These are phyloP conservation scores for Paramecium bursaria DNA, from an alignment of 73 alveolate species.

Conservation along the genomic window DNA sequence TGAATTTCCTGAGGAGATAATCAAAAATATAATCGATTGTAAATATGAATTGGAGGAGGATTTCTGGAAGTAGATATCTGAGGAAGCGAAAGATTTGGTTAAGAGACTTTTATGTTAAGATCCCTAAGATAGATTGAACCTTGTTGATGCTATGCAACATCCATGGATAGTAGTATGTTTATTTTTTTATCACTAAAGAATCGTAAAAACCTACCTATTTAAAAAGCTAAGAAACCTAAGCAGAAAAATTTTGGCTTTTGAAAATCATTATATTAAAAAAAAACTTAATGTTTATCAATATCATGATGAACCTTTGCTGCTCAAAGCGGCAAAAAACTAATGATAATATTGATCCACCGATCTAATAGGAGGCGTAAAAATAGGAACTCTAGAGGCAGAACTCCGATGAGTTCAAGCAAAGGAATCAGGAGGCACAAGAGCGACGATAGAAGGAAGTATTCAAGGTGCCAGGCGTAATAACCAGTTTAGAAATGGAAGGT, in stretches of 20 bases:
- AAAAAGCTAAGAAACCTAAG: constrained; percentile 15
- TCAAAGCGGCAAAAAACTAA: constrained; percentile 30
- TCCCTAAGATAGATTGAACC: constrained; percentile 33
- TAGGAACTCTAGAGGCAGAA: neutral
- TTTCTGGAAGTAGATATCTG: constrained; percentile 34
- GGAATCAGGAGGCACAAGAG: constrained; percentile 11
- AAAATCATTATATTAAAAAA: neutral
- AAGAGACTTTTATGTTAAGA: constrained; percentile 18
- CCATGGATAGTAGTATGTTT: constrained; percentile 46
- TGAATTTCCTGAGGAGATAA: constrained; percentile 58
- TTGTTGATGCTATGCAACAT: constrained; percentile 7
- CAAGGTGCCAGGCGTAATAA: too few relatives aligned
- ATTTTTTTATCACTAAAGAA: neutral
- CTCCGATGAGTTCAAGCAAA: neutral
- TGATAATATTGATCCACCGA: neutral
- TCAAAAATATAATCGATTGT: constrained; percentile 52
- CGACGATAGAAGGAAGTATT: too few relatives aligned
- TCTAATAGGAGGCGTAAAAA: neutral
- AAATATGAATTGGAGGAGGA: constrained; percentile 49
- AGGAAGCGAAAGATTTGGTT: constrained; percentile 45
- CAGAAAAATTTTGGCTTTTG: constrained; percentile 4
- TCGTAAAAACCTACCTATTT: constrained; percentile 11
- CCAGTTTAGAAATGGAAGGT: constrained; percentile 57
- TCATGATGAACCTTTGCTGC: constrained; percentile 46
- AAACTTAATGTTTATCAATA: constrained; percentile 41